phyloP scores from a whole-genome alignment of 176 grass and related monocot genomes.

The Oryza punctata region DNA sequence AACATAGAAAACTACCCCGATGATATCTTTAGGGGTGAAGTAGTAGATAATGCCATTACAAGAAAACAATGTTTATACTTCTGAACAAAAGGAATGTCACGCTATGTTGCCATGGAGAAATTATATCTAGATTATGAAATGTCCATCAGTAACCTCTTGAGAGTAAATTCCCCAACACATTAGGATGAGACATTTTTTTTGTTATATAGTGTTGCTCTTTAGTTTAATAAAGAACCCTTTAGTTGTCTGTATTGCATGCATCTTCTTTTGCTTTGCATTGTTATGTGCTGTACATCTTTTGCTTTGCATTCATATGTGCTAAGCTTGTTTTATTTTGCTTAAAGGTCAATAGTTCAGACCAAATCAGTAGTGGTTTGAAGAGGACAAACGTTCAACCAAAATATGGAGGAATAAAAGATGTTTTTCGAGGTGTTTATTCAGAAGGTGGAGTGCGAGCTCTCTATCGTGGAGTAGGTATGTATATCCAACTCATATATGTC shows the following conservation, averaged over 20 bases:
- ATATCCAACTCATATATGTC: neutral
- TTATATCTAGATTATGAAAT: neutral
- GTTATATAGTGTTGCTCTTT: neutral
- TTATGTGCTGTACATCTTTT: neutral
- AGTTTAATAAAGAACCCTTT: neutral
- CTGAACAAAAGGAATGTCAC: neutral
- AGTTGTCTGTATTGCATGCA: neutral
- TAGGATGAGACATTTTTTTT: neutral
- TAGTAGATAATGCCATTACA: neutral
- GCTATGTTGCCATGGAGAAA: neutral
- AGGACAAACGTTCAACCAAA: slow-evolving; percentile 47
- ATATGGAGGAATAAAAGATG: slow-evolving; percentile 83
- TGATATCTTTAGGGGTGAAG: neutral
- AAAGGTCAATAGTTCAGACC: slow-evolving; percentile 59
- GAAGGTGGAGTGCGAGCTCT: slow-evolving; percentile 83
- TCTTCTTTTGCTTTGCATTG: neutral
- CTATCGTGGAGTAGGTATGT: slow-evolving; percentile 89
- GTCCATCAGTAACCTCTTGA: neutral
- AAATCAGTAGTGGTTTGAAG: slow-evolving; percentile 53
- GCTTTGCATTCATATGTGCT: neutral
- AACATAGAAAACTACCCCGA: neutral
- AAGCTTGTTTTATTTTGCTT: slow-evolving; percentile 31
- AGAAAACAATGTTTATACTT: neutral
- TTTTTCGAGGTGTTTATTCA: slow-evolving; percentile 79
- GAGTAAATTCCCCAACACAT: neutral